These are phyloP conservation scores for Daldinia vernicosa DNA, from an alignment of 495 filamentous ascomycete species.

Conservation along the genomic window DNA sequence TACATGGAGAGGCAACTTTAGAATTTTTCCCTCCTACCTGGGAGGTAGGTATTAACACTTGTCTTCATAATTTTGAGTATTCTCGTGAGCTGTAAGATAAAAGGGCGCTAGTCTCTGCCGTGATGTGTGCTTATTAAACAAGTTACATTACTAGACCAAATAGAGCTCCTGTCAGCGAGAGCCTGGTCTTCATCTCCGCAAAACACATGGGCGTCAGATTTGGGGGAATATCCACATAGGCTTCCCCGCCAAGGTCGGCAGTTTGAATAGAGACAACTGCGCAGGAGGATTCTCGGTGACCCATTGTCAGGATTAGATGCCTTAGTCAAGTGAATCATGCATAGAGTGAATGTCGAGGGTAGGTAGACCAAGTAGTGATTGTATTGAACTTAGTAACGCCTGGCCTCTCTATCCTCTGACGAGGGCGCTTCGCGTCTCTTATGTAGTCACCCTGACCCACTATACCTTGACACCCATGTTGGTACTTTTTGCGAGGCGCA, in stretches of 20 bases:
- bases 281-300: slow-evolving; percentile 4
- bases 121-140: slow-evolving; percentile 15
- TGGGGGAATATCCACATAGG: slow-evolving; percentile 32
- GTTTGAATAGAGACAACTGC: slow-evolving; percentile 25
- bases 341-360: no score
- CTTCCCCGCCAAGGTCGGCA: slow-evolving; percentile 42
- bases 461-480: no score
- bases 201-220: slow-evolving; percentile 20
- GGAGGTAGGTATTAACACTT: neutral
- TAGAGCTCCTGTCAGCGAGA: slow-evolving; percentile 23
- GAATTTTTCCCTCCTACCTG: neutral
- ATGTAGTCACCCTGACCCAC: no score
- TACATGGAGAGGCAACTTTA: no score
- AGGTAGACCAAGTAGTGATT: no score
- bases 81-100: no score
- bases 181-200: slow-evolving; percentile 22
- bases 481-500: slow-evolving; percentile 26
- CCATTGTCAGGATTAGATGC: no score
- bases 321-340: no score
- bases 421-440: no score
- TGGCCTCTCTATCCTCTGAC: no score
- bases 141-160: slow-evolving; percentile 29
- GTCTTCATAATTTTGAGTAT: no score
- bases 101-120: neutral
- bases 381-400: no score